These are phyloP conservation scores for Macrolepiota dolichaula DNA, from an alignment of 768 basidiomycete genomes.

Conservation along the genomic window DNA sequence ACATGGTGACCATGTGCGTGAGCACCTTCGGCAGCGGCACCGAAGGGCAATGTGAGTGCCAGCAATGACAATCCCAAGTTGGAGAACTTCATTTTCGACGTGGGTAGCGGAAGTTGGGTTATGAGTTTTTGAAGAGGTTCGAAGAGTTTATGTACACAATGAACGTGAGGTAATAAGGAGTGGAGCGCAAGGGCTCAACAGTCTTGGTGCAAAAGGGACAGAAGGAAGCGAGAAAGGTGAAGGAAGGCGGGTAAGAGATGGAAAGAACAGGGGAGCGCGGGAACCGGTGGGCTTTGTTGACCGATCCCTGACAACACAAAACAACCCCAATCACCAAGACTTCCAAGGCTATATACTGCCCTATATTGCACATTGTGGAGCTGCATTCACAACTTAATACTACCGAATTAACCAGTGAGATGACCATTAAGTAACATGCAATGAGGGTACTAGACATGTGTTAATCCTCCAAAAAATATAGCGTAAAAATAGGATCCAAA, in stretches of 20 bases:
- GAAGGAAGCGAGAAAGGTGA: slow-evolving; percentile 2
- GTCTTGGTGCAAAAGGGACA: neutral
- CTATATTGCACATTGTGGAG: too few species aligned
- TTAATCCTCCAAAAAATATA: neutral
- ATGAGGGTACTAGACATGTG: neutral
- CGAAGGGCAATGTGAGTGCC: slow-evolving; percentile 24
- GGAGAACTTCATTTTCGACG: slow-evolving; percentile 15
- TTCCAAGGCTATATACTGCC: too few species aligned
- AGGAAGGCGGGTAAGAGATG: neutral
- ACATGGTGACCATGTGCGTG: slow-evolving; percentile 19
- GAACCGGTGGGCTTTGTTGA: too few species aligned
- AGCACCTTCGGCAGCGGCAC: slow-evolving; percentile 26
- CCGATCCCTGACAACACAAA: too few species aligned
- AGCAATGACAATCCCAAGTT: slow-evolving; percentile 19
- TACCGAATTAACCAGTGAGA: neutral
- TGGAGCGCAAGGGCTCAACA: neutral
- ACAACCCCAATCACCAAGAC: neutral
- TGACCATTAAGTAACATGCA: slow-evolving; percentile 2
- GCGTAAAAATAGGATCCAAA: neutral
- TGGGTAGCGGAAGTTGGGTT: neutral
- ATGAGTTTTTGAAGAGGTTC: too few species aligned
- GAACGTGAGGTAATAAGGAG: slow-evolving; percentile 11
- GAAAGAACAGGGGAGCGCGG: too few species aligned
- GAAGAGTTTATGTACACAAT: neutral
- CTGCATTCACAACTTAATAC: neutral